Evolutionary conservation across 306 rosid genomes (phyloP).

Genomic region (Prunus kanzakura): DNA sequence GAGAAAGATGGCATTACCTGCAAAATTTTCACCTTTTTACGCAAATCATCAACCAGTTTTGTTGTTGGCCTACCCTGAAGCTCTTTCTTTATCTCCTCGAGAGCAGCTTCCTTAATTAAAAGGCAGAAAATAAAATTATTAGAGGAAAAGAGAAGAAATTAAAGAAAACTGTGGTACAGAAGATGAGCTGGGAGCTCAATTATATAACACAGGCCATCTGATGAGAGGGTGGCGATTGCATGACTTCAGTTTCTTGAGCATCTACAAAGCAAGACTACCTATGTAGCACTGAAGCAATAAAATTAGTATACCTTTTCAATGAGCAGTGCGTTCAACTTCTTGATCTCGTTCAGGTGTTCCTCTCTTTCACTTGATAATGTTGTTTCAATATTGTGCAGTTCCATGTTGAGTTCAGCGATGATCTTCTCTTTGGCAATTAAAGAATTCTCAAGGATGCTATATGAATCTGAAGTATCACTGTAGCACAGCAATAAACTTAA

Average conservation of each 20-base stretch:
- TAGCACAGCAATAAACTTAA: slow-evolving; percentile 24
- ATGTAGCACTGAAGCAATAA: background rate
- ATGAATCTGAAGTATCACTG: slow-evolving; percentile 82
- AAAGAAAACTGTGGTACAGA: background rate
- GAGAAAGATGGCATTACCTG: slow-evolving; percentile 52
- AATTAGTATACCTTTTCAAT: slow-evolving; percentile 59
- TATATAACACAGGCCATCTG: background rate
- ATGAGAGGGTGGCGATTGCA: background rate
- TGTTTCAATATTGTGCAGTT: slow-evolving; percentile 88
- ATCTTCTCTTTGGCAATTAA: slow-evolving; percentile 89
- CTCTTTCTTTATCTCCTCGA: slow-evolving; percentile 83
- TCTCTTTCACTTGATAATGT: slow-evolving; percentile 83
- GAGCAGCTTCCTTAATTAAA: slow-evolving; percentile 59
- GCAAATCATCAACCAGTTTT: slow-evolving; percentile 78
- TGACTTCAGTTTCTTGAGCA: background rate
- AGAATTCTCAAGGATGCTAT: slow-evolving; percentile 81
- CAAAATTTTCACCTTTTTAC: slow-evolving; percentile 87
- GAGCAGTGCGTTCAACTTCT: slow-evolving; percentile 75
- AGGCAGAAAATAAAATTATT: slow-evolving; percentile 12
- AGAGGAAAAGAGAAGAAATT: background rate
- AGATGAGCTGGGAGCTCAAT: background rate
- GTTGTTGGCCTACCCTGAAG: slow-evolving; percentile 83
- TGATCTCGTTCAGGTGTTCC: slow-evolving; percentile 78
- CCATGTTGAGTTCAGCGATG: slow-evolving; percentile 93
- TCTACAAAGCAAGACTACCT: background rate